A percentile compares a stretch with the other conserved stretches of the same genome.
These are phyloP conservation scores for Buxus sempervirens DNA, from an alignment of 164 flowering plant species.

Conservation along the genomic window DNA sequence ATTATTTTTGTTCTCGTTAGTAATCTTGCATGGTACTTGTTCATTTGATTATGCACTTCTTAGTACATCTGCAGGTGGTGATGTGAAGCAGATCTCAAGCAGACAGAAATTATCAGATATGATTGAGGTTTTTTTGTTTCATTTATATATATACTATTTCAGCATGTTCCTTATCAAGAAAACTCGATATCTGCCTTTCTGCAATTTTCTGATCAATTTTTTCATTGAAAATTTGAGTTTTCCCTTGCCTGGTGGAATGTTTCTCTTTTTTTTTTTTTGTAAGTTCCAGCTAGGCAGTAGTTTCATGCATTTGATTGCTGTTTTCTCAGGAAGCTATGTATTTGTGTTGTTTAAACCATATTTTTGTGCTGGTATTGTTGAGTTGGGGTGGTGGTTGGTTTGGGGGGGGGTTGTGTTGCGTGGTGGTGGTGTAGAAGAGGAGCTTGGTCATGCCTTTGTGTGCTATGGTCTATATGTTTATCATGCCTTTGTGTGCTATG, in stretches of 20 bases:
- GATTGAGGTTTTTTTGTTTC: constrained; percentile 63
- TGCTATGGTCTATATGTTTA: neutral
- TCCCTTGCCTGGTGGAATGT: no score
- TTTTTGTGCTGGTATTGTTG: no score
- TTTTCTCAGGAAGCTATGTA: no score
- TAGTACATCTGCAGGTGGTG: constrained; percentile 81
- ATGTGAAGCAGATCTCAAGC: constrained; percentile 61
- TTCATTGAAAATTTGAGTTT: no score
- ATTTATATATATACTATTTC: neutral
- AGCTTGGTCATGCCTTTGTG: neutral
- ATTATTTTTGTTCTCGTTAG: neutral
- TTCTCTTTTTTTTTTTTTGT: no score
- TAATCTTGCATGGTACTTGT: constrained; percentile 1
- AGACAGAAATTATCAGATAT: constrained; percentile 46
- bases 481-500: neutral
- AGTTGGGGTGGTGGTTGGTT: no score
- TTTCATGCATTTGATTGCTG: no score
- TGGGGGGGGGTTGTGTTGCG: no score
- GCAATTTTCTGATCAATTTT: neutral
- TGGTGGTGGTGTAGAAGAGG: neutral
- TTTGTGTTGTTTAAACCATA: no score
- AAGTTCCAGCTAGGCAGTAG: no score
- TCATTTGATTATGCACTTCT: constrained; percentile 27
- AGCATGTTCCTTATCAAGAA: constrained; percentile 3
- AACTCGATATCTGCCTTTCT: neutral